Evolutionary conservation across 371 early-diverging fungal species (phyloP).

Genomic region (Conidiobolus incongruus): DNA sequence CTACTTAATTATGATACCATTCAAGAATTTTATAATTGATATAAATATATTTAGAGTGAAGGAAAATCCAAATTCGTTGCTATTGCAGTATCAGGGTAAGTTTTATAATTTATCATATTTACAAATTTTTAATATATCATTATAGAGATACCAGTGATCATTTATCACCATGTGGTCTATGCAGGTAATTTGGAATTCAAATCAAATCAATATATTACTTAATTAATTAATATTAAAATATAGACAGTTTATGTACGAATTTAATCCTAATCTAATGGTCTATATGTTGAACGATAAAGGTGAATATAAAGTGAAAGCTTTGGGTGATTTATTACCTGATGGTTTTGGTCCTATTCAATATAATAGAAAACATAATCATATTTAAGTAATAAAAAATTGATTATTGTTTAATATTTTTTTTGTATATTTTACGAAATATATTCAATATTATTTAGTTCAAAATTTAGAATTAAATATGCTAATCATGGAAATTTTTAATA

Average conservation of each 20-base stretch:
- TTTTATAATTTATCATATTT: background rate
- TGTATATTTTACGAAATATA: no score
- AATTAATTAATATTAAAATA: background rate
- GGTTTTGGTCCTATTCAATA: constrained; percentile 2
- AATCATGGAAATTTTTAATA: no score
- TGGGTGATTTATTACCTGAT: constrained; percentile 3
- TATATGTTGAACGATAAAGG: constrained; percentile 3
- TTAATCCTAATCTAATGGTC: background rate
- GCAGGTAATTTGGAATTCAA: background rate
- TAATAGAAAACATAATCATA: no score
- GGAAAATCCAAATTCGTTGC: constrained; percentile 3
- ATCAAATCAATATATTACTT: background rate
- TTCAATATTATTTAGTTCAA: no score
- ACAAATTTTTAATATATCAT: background rate
- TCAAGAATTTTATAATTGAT: background rate
- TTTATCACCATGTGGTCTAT: constrained; percentile 4
- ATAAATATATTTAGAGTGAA: constrained; percentile 2
- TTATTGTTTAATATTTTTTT: no score
- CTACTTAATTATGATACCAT: background rate
- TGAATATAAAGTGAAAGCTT: background rate
- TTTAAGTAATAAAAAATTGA: no score
- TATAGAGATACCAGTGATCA: constrained; percentile 3
- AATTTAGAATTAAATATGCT: no score
- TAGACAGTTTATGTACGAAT: constrained; percentile 6
- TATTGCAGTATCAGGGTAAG: constrained; percentile 6